A percentile compares a stretch with the other conserved stretches of the same genome.
Evolutionary conservation across 2,329 filamentous ascomycete species (phyloP).

Genomic region (Penicillium sp.): DNA sequence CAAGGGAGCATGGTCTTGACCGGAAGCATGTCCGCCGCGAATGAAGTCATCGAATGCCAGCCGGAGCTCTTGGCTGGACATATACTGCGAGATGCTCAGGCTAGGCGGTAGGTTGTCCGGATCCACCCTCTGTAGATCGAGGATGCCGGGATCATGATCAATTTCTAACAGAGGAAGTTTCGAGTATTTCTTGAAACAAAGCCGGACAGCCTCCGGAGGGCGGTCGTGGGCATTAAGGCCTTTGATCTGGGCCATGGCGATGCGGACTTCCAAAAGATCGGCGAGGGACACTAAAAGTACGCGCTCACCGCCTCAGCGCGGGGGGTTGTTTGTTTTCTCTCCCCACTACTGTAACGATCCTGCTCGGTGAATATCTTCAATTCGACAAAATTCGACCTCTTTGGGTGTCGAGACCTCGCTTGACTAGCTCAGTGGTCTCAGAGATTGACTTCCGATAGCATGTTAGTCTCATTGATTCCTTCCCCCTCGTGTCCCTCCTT

Average conservation of each 20-base stretch:
- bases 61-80: conserved; percentile 29
- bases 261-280: conserved; percentile 1
- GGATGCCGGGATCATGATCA: conserved; percentile 55
- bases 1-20: conserved; percentile 13
- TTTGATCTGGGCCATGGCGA: conserved; percentile 34
- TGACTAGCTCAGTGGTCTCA: conserved; percentile 7
- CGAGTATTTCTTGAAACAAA: conserved; percentile 72
- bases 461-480: conserved; percentile 4
- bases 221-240: conserved; percentile 72
- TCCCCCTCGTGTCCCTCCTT: conserved; percentile 14
- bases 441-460: neutral
- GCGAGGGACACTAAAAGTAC: conserved; percentile 9
- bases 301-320: conserved; percentile 34
- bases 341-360: conserved; percentile 24
- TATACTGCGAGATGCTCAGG: conserved; percentile 29
- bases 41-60: conserved; percentile 35
- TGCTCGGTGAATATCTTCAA: conserved; percentile 10
- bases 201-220: conserved; percentile 67
- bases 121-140: conserved; percentile 51
- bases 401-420: conserved; percentile 6
- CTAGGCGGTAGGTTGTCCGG: conserved; percentile 25
- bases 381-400: conserved; percentile 1
- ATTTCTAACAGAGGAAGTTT: conserved; percentile 57
- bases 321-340: conserved; percentile 39
- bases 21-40: conserved; percentile 5